Evolutionary conservation across 2,329 filamentous ascomycete species (phyloP), one percentile per base, ranked within the genome.

Genomic region (Colletotrichum agaves): DNA sequence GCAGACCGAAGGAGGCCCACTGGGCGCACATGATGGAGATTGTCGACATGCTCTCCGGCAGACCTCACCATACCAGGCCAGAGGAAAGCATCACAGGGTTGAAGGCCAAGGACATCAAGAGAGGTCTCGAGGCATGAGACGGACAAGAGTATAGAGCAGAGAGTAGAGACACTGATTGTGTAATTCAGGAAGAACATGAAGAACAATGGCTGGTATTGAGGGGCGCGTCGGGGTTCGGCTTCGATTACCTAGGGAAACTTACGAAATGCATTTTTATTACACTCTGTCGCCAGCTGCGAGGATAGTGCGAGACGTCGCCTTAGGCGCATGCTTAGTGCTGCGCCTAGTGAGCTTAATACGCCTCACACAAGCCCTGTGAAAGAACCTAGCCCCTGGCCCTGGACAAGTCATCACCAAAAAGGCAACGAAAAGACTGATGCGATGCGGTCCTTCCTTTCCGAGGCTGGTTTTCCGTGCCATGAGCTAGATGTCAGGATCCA

Each of bases 41-140:
- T 31, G 94, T 97, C 3, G 92, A 99, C 77, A 91, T 93, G 37
- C 82, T 99, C 35, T 92, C 91, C 57, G 95, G 94, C 3, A 85
- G 93, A 67, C 87, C 90, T 2, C 69, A 76, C 2, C 86, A 88
- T 73, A 77, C 79, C 1, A 73, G 73, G 71, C 88, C 87, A 1
- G 83, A 87, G 75, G 74, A 77, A 68, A 81, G 78, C 37, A 76
- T 90, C 52, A 77, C 78, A 19, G 88, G 88, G 0, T 71, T 85
- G 53, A 76, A 79, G 69, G 88, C 88, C 49, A 90, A 90, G 79
- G 88, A 90, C 73, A 79, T 80, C 52, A 90, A 90, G 81, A 82
- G 88, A 41, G 88, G 88, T 6, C 76, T 67, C 15, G 65, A 69
- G 12, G 44, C 33, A 35, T 69, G 46, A 67, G 41, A 35, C 12